These are phyloP conservation scores for Zymoseptoria pseudotritici DNA, from an alignment of 2,329 filamentous ascomycete species.

Conservation along the genomic window DNA sequence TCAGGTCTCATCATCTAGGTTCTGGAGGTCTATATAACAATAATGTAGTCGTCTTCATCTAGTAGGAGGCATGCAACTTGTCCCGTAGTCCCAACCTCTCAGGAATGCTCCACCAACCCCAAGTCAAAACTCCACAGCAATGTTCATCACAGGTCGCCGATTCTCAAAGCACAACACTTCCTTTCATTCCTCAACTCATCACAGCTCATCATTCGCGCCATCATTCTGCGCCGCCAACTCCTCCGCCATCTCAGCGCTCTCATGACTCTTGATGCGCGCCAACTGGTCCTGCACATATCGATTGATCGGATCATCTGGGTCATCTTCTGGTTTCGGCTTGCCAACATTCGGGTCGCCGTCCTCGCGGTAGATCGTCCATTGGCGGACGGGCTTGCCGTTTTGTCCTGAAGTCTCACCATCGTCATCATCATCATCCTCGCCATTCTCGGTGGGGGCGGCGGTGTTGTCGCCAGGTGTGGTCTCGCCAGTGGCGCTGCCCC, in stretches of 20 bases:
- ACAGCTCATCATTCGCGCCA: conserved; percentile 17
- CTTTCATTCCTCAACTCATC: not conserved
- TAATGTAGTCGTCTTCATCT: not conserved
- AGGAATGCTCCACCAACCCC: too few relatives aligned
- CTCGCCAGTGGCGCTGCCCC: conserved; percentile 32
- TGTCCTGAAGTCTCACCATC: conserved; percentile 17
- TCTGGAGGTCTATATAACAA: not conserved
- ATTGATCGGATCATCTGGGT: conserved; percentile 57
- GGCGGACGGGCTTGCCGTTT: conserved; percentile 24
- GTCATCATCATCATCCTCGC: conserved; percentile 32
- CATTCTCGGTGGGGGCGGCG: conserved; percentile 23
- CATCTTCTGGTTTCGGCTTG: conserved; percentile 25
- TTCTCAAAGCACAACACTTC: not conserved
- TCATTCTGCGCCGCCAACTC: conserved; percentile 53
- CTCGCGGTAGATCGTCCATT: conserved; percentile 45
- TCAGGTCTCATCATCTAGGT: not conserved
- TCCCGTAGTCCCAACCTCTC: too few relatives aligned
- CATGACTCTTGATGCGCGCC: conserved; percentile 59
- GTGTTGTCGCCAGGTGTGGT: conserved; percentile 28
- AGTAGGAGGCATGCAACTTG: too few relatives aligned
- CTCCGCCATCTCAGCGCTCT: conserved; percentile 48
- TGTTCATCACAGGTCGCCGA: not conserved
- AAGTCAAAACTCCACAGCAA: not conserved
- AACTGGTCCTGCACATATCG: conserved; percentile 78
- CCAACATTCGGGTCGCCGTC: conserved; percentile 38